A percentile compares a stretch with the other conserved stretches of the same genome.
Conservation (phyloP, 208 protist genomes). For the Trypanosoma platydactyli region DNA sequence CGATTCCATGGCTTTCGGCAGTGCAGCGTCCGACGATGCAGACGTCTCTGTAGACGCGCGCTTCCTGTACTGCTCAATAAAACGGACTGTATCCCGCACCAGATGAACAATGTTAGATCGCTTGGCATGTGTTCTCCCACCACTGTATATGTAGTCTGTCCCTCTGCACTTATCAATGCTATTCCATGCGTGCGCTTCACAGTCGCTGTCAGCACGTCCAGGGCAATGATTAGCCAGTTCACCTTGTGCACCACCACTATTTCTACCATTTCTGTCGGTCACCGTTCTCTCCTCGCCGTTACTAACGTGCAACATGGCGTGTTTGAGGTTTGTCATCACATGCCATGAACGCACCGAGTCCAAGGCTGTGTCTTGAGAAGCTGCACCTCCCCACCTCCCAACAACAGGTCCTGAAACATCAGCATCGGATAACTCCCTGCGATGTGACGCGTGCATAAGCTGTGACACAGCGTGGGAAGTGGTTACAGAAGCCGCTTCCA, state of each 20-base stretch:
- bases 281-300: conserved; percentile 10
- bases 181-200: not conserved
- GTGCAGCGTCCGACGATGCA: not conserved
- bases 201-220: not conserved
- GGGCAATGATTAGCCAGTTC: not conserved
- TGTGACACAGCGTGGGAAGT: not conserved
- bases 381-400: not conserved
- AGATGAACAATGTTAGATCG: conserved; percentile 14
- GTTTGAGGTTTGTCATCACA: conserved; percentile 26
- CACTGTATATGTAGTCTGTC: not conserved
- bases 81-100: conserved; percentile 14
- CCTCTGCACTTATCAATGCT: not conserved
- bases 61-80: not conserved
- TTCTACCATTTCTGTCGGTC: not conserved
- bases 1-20: conserved; percentile 1
- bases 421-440: not conserved
- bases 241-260: not conserved
- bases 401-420: not conserved
- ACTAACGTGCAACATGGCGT: conserved; percentile 7
- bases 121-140: not conserved
- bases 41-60: not conserved
- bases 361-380: not conserved
- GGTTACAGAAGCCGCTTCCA: not conserved
- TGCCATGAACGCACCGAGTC: conserved; percentile 21
- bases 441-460: not conserved